Evolutionary conservation across 2,329 filamentous ascomycete genomes (phyloP).

Genomic region (Calycina herbarum): DNA sequence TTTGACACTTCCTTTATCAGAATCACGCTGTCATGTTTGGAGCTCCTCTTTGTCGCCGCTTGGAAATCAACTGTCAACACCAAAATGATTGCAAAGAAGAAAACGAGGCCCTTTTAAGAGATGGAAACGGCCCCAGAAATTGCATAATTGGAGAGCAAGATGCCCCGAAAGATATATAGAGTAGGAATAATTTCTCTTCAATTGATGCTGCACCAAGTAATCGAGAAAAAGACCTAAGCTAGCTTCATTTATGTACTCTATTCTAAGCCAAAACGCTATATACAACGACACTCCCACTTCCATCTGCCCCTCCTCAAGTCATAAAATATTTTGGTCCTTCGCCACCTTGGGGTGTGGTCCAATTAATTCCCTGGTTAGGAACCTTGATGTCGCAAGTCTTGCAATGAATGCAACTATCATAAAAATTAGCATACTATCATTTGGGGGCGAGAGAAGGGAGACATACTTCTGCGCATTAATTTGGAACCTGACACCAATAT

Average conservation of each 20-base stretch:
- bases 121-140: too few species aligned
- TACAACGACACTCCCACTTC: background rate
- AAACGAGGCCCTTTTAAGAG: too few species aligned
- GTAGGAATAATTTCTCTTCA: too few species aligned
- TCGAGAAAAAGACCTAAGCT: too few species aligned
- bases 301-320: constrained; percentile 42
- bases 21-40: too few species aligned
- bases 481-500: constrained; percentile 89
- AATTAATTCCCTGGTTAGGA: constrained; percentile 91
- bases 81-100: too few species aligned
- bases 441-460: background rate
- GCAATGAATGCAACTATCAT: constrained; percentile 87
- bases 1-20: too few species aligned
- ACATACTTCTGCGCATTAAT: constrained; percentile 97
- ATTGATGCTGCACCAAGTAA: too few species aligned
- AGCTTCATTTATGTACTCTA: background rate
- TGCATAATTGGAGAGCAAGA: too few species aligned
- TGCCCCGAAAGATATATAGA: too few species aligned
- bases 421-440: constrained; percentile 22
- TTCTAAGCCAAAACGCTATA: background rate
- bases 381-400: constrained; percentile 99
- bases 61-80: too few species aligned
- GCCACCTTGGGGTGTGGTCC: constrained; percentile 91
- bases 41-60: too few species aligned
- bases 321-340: constrained; percentile 73